These are phyloP conservation scores for Centella asiatica DNA, from an alignment of 129 eudicot species.

Conservation along the genomic window DNA sequence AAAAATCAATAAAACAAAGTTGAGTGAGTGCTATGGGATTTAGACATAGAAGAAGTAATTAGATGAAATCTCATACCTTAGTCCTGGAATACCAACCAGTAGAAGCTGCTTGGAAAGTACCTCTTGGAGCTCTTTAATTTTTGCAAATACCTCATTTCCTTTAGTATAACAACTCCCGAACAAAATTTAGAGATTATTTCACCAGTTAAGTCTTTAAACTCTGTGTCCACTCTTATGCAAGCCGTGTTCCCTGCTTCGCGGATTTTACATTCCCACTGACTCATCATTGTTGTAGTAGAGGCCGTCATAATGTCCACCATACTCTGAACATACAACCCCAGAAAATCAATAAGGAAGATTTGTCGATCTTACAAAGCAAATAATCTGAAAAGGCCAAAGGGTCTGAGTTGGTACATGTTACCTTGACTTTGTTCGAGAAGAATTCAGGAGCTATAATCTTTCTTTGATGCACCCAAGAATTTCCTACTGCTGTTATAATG, in stretches of 20 bases:
- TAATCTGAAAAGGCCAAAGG: no score
- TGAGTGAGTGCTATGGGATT: no score
- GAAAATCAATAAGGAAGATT: no score
- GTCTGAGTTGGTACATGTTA: neutral
- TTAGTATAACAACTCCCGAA: neutral
- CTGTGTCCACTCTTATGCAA: neutral
- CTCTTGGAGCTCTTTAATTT: neutral
- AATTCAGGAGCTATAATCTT: neutral
- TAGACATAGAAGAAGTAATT: no score
- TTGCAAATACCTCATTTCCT: neutral
- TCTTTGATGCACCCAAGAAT: neutral
- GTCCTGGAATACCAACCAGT: neutral
- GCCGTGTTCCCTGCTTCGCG: neutral
- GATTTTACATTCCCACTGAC: neutral
- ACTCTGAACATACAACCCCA: neutral
- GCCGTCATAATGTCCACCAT: neutral
- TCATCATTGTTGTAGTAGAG: neutral
- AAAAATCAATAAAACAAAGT: no score
- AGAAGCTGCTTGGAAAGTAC: neutral
- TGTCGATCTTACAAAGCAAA: no score
- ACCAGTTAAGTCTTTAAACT: neutral
- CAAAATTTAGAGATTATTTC: neutral
- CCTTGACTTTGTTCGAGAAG: neutral
- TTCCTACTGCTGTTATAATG: neutral
- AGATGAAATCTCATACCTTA: neutral